Conservation (phyloP, 805 yeast genomes). For the Ogataea saltuana region DNA sequence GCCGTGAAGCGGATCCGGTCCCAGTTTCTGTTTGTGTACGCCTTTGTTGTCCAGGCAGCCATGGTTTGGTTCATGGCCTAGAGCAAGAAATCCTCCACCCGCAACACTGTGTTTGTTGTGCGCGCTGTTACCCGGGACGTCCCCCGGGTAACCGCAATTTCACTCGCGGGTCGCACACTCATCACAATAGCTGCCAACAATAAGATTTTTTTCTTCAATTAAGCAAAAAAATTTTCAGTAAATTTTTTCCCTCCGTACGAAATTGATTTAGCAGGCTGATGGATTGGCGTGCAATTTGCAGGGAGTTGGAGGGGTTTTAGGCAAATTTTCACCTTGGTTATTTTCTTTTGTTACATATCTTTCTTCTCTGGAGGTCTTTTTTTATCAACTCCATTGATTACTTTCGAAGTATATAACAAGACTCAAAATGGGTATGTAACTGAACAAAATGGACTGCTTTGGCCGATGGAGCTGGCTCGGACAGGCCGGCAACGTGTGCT, state of each 20-base stretch:
- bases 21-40: constrained; percentile 82
- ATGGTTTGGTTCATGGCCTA: constrained; percentile 69
- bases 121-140: constrained; percentile 1
- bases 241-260: constrained; percentile 3
- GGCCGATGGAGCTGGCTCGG: too few species aligned
- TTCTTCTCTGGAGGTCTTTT: constrained; percentile 5
- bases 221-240: constrained; percentile 3
- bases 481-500: too few species aligned
- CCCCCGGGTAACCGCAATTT: constrained; percentile 5
- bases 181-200: constrained; percentile 5
- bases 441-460: not conserved
- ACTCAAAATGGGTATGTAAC: constrained; percentile 27
- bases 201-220: not conserved
- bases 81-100: too few species aligned
- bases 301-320: constrained; percentile 6
- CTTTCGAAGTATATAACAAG: constrained; percentile 11
- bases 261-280: constrained; percentile 3
- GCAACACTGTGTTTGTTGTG: too few species aligned
- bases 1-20: constrained; percentile 77
- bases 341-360: not conserved
- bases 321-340: constrained; percentile 3
- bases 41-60: constrained; percentile 75
- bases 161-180: constrained; percentile 2
- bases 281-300: not conserved
- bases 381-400: constrained; percentile 16